Evolutionary conservation across 768 basidiomycete genomes (phyloP).

Genomic region (Boletus insuetus): DNA sequence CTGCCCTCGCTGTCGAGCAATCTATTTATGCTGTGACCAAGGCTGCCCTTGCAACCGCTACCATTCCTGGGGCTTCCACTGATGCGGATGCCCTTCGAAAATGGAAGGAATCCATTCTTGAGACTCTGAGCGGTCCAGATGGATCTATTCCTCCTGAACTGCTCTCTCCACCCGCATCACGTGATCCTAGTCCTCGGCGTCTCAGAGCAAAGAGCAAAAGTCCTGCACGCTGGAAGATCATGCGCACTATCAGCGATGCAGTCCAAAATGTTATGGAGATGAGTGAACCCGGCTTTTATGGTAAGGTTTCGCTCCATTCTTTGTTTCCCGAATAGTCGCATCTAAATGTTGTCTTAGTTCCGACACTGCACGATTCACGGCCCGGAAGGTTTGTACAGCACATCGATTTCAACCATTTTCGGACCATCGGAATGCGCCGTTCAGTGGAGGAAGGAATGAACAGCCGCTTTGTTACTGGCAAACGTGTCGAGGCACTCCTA

Average conservation of each 20-base stretch:
- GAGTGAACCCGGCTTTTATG: slow-evolving; percentile 67
- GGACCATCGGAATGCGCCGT: slow-evolving; percentile 93
- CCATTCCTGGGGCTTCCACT: slow-evolving; percentile 34
- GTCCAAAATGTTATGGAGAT: slow-evolving; percentile 67
- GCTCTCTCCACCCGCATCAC: slow-evolving; percentile 75
- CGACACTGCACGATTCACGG: slow-evolving; percentile 63
- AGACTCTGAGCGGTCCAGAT: slow-evolving; percentile 59
- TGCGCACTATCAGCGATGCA: slow-evolving; percentile 76
- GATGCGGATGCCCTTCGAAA: slow-evolving; percentile 43
- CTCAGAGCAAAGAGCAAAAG: slow-evolving; percentile 74
- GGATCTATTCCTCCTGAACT: slow-evolving; percentile 70
- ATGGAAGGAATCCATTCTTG: slow-evolving; percentile 61
- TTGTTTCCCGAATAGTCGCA: neutral
- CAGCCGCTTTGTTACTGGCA: slow-evolving; percentile 90
- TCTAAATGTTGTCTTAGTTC: slow-evolving; percentile 43
- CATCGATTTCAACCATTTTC: slow-evolving; percentile 94
- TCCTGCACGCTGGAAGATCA: slow-evolving; percentile 80
- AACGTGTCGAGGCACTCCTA: slow-evolving; percentile 73
- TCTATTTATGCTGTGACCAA: slow-evolving; percentile 67
- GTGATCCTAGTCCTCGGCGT: slow-evolving; percentile 79
- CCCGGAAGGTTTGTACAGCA: slow-evolving; percentile 81
- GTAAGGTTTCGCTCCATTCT: slow-evolving; percentile 38
- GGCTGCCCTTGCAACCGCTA: slow-evolving; percentile 52
- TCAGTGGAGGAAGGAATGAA: slow-evolving; percentile 87
- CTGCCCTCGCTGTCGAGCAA: slow-evolving; percentile 60